Percentiles rank a stretch among this genome's conserved stretches.
Conservation (phyloP, 2,329 filamentous ascomycete genomes). For the Sporothrix euskadiensis region DNA sequence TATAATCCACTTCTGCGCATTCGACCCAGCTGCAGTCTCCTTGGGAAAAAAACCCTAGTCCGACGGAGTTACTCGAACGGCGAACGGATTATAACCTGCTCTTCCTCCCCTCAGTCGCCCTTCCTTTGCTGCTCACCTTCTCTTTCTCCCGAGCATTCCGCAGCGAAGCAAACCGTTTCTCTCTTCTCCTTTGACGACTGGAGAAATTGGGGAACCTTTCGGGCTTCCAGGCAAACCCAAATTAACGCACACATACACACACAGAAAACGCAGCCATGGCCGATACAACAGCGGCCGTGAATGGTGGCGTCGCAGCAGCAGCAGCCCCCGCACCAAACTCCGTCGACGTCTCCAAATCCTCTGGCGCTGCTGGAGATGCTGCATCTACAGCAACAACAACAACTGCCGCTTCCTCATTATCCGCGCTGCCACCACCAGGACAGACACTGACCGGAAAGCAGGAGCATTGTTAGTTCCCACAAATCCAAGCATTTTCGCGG, state of each 20-base stretch:
- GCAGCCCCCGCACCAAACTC: not conserved
- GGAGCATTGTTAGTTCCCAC: slow-evolving; percentile 76
- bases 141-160: slow-evolving; percentile 7
- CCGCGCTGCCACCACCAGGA: slow-evolving; percentile 43
- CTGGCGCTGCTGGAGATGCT: slow-evolving; percentile 12
- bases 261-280: not conserved
- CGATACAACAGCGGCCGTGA: not conserved
- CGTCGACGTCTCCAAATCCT: slow-evolving; percentile 28
- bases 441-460: slow-evolving; percentile 84
- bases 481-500: not conserved
- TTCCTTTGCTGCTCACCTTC: slow-evolving; percentile 1
- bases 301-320: not conserved
- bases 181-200: not conserved
- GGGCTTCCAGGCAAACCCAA: not conserved
- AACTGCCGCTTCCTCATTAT: slow-evolving; percentile 32
- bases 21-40: not conserved
- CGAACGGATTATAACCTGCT: not conserved
- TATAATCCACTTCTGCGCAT: not conserved
- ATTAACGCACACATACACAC: not conserved
- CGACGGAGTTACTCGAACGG: slow-evolving; percentile 2
- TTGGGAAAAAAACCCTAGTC: not conserved
- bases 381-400: not conserved
- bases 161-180: not conserved
- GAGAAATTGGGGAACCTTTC: not conserved
- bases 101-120: not conserved